These are phyloP conservation scores for Fusarium musae DNA, from an alignment of 2,329 filamentous ascomycete species.

Conservation along the genomic window DNA sequence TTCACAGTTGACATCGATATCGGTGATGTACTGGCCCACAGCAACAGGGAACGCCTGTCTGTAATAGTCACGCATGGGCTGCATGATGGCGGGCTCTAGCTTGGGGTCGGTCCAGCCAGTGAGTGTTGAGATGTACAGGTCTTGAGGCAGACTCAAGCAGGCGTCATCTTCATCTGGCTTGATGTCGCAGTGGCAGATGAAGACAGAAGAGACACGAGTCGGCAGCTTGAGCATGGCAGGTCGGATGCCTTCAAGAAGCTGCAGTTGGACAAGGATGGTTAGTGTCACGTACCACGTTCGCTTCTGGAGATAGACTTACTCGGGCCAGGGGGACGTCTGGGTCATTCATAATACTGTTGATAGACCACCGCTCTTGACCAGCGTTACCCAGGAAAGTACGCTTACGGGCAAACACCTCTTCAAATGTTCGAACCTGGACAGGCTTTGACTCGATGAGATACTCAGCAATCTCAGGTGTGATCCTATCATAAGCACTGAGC, in stretches of 20 bases:
- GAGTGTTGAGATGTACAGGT: slow-evolving; percentile 15
- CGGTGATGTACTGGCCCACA: slow-evolving; percentile 7
- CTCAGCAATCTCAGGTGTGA: background rate
- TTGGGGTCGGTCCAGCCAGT: slow-evolving; percentile 16
- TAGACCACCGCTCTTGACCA: background rate
- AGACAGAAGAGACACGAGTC: slow-evolving; percentile 3
- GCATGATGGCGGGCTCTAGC: background rate
- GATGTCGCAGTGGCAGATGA: slow-evolving; percentile 1
- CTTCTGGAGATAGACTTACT: background rate
- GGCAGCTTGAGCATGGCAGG: slow-evolving; percentile 9
- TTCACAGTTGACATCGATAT: slow-evolving; percentile 4
- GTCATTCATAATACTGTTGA: slow-evolving; percentile 4
- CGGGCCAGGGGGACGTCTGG: background rate
- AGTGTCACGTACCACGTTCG: background rate
- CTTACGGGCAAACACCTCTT: background rate
- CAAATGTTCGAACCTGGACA: background rate
- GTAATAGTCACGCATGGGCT: slow-evolving; percentile 6
- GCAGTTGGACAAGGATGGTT: background rate
- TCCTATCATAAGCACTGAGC: background rate
- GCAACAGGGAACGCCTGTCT: background rate
- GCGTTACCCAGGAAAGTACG: background rate
- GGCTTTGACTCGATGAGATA: background rate
- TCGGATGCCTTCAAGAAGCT: slow-evolving; percentile 6
- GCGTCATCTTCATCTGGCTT: slow-evolving; percentile 5
- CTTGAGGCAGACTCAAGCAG: slow-evolving; percentile 9